Base-by-base conservation (phyloP, 192 early-diverging fungal species). In the Backusella mclennaniae region DNA sequence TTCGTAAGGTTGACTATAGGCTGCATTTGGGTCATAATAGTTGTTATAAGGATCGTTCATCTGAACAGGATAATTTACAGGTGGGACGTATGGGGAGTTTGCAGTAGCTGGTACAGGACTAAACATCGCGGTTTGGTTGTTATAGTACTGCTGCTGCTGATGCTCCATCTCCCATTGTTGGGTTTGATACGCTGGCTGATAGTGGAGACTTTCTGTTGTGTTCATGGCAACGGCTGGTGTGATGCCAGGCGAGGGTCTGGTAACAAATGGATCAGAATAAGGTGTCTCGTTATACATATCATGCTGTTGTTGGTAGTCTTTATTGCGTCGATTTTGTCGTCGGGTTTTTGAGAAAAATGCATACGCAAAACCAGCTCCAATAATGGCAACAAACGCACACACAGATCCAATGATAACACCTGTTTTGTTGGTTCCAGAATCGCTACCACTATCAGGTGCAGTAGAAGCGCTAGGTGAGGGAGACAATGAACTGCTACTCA, bases 341-440 rank as follows among this genome's bases (percentile, higher is more conserved):
- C 82, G 73, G 14, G 79, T 74, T 67, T 83, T 83, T 35, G 79
- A 79, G 9, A 83, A 74, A 70, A 83, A 83, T 29, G 82, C 82
- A 53, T 83, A 83, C 23, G 76, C 78, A 71, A 83, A 80, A 38
- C 82, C 82, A 69, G 76, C 75, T 36, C 63, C 75, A 56, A 83
- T 75, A 42, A 83, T 73, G 9, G 78, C 78, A 26, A 77, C 72
- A 67, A 83, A 80, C 31, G 68, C 82, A 80, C 78, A 79, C 1
- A 80, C 76, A 53, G 82, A 80, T 52, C 82, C 82, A 75, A 75
- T 66, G 75, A 83, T 83, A 36, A 80, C 76, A 17, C 53, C 75
- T 6, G 78, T 79, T 42, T 82, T 78, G 26, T 79, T 79, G 31
- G 42, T 46, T 23, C 73, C 53, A 36, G 70, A 72, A 6, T 33